Conservation (phyloP, 2,329 filamentous ascomycete species). For the Teratosphaeria viscida region DNA sequence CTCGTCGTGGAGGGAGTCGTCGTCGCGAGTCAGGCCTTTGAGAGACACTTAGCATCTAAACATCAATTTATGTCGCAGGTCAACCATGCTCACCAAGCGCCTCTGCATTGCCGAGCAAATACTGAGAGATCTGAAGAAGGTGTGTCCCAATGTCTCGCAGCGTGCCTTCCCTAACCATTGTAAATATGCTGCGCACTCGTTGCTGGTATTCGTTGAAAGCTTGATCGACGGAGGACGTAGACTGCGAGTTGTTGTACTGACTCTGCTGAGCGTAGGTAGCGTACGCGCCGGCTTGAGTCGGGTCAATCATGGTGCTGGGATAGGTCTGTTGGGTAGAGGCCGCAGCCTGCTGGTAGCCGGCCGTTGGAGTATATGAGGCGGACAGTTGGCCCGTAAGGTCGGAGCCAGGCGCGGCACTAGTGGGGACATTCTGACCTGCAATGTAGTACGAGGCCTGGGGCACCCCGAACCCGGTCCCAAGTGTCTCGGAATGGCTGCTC, state of each 20-base stretch:
- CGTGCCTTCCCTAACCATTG: slow-evolving; percentile 54
- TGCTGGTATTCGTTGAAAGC: slow-evolving; percentile 55
- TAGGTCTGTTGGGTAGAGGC: slow-evolving; percentile 42
- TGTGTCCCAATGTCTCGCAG: slow-evolving; percentile 49
- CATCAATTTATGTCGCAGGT: background rate
- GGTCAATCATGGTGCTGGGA: slow-evolving; percentile 43
- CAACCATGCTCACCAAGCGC: slow-evolving; percentile 48
- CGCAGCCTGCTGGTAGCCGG: slow-evolving; percentile 52
- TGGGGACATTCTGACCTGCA: slow-evolving; percentile 47
- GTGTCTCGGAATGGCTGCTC: slow-evolving; percentile 66
- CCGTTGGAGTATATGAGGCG: slow-evolving; percentile 52
- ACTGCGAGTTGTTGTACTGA: background rate
- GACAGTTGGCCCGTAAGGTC: slow-evolving; percentile 50
- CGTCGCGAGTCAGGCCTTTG: slow-evolving; percentile 73
- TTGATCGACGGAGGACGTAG: slow-evolving; percentile 42
- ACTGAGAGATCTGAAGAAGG: slow-evolving; percentile 53
- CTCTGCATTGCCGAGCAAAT: slow-evolving; percentile 55
- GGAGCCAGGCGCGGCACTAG: slow-evolving; percentile 47
- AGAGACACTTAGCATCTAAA: background rate
- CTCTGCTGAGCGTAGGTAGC: slow-evolving; percentile 10
- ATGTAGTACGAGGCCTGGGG: slow-evolving; percentile 59
- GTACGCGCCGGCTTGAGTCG: slow-evolving; percentile 28
- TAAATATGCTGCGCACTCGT: slow-evolving; percentile 54
- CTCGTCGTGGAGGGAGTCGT: slow-evolving; percentile 62
- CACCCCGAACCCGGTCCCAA: slow-evolving; percentile 56